Base-by-base conservation (phyloP, 176 grass and related monocot genomes). In the Chloris gayana region DNA sequence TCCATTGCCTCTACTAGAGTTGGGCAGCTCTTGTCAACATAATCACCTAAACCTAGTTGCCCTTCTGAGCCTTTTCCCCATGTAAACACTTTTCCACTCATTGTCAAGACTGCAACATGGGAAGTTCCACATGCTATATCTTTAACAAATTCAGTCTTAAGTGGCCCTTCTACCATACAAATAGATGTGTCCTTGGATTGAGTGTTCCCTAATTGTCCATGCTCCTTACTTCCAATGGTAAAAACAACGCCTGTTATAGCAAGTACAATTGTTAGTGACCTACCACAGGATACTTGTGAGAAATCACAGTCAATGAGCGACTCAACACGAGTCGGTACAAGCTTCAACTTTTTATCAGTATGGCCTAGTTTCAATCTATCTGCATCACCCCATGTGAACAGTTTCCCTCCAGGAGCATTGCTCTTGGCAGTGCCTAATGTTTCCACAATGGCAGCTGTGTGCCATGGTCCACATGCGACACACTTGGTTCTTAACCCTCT, bases 381-480 rank as follows among this genome's bases (percentile, higher is more conserved):
- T 13, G 87, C 86, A 58, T 99, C 92, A 10, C 96, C 96, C 96
- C 96, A 99, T 11, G 96, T 95, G 81, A 95, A 95, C 34, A 99
- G 63, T 85, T 99, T 99, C 67, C 93, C 88, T 59, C 91, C 80
- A 26, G 93, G 90, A 90, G 85, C 84, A 86, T 84, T 93, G 68
- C 82, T 91, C 74, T 95, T 95, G 42, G 73, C 78, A 80, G 42
- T 88, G 22, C 89, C 74, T 88, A 84, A 67, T 79, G 85, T 91
- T 79, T 95, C 96, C 45, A 93, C 90, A 79, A 99, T 86, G 67
- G 96, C 92, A 74, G 96, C 90, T 51, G 93, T 95, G 76, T 95
- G 96, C 92, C 92, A 99, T 73, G 90, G 96, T 61, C 96, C 96
- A 80, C 96, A 99, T 73, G 96, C 88, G 9, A 91, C 82, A 6